A percentile compares a stretch with the other conserved stretches of the same genome.
Evolutionary conservation across 495 filamentous ascomycete species (phyloP).

Genomic region (Xylaria cubensis): DNA sequence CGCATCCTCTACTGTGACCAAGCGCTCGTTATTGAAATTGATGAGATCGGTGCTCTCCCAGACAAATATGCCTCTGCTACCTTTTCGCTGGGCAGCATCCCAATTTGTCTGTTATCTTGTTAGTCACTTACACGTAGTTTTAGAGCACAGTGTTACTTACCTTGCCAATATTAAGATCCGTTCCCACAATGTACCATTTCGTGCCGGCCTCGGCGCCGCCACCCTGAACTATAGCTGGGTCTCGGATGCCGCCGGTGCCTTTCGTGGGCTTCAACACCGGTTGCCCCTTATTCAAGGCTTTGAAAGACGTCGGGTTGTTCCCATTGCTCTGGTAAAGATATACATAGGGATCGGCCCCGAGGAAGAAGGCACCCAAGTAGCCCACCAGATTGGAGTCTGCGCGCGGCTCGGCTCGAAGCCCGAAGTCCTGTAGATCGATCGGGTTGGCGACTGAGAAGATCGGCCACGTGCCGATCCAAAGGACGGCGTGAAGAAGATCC

Average conservation of each 20-base stretch:
- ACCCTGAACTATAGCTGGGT: slow-evolving; percentile 55
- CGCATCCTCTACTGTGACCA: slow-evolving; percentile 55
- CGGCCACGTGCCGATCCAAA: neutral
- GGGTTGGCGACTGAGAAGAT: slow-evolving; percentile 17
- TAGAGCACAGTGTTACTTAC: slow-evolving; percentile 31
- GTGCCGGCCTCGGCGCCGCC: slow-evolving; percentile 54
- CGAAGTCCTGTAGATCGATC: slow-evolving; percentile 32
- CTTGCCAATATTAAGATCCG: slow-evolving; percentile 59
- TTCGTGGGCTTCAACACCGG: slow-evolving; percentile 57
- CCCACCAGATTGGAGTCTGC: slow-evolving; percentile 51
- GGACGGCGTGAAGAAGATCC: neutral
- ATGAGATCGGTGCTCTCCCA: slow-evolving; percentile 60
- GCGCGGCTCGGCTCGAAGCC: slow-evolving; percentile 34
- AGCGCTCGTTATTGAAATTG: slow-evolving; percentile 54
- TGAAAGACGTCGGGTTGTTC: slow-evolving; percentile 55
- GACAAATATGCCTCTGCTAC: slow-evolving; percentile 57
- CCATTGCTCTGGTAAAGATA: slow-evolving; percentile 62
- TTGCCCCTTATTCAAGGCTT: slow-evolving; percentile 53
- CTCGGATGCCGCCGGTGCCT: slow-evolving; percentile 58
- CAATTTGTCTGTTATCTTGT: slow-evolving; percentile 50
- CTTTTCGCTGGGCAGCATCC: slow-evolving; percentile 58
- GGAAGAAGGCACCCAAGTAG: slow-evolving; percentile 61
- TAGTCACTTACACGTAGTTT: neutral
- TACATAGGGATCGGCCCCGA: slow-evolving; percentile 58
- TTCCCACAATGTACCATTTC: slow-evolving; percentile 64